phyloP scores from a whole-genome alignment of 345 rosid species.

The Hypericum perforatum region DNA sequence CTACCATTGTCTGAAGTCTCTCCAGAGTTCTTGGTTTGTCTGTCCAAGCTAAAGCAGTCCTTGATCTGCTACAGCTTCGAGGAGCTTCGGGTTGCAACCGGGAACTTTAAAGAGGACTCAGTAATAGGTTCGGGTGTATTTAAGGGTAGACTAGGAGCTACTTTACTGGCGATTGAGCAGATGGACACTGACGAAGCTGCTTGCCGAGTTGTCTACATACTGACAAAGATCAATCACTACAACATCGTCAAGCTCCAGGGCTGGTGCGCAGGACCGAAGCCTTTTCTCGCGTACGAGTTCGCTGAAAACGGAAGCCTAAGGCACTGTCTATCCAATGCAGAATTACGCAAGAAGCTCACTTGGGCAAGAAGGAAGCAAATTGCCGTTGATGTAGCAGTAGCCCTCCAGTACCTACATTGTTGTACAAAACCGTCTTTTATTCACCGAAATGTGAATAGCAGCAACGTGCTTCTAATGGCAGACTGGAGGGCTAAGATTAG shows the following conservation, averaged over 20 bases:
- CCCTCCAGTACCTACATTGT: conserved; percentile 27
- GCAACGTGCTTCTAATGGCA: conserved; percentile 20
- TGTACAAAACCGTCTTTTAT: conserved; percentile 23
- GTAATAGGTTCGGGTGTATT: conserved; percentile 16
- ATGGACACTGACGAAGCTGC: conserved; percentile 20
- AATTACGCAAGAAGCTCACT: conserved; percentile 19
- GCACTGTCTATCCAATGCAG: conserved; percentile 18
- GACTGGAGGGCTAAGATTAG: conserved; percentile 30
- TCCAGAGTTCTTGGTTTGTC: conserved; percentile 21
- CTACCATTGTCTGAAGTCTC: conserved; percentile 16
- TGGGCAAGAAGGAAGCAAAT: conserved; percentile 21
- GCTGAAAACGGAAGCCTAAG: conserved; percentile 27
- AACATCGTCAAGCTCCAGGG: conserved; percentile 25
- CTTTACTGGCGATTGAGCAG: conserved; percentile 13
- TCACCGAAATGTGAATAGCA: conserved; percentile 21
- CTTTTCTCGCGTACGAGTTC: conserved; percentile 23
- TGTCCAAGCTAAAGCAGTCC: conserved; percentile 25
- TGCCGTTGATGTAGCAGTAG: conserved; percentile 30
- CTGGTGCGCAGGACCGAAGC: conserved; percentile 16
- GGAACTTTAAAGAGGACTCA: conserved; percentile 18
- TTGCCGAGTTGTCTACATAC: conserved; percentile 19
- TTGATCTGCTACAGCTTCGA: conserved; percentile 24
- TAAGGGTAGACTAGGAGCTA: conserved; percentile 19
- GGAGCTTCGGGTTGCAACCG: conserved; percentile 26
- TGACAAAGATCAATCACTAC: conserved; percentile 23